Base-by-base conservation (phyloP, 331 rosid genomes). In the Rhamnella rubrinervis region DNA sequence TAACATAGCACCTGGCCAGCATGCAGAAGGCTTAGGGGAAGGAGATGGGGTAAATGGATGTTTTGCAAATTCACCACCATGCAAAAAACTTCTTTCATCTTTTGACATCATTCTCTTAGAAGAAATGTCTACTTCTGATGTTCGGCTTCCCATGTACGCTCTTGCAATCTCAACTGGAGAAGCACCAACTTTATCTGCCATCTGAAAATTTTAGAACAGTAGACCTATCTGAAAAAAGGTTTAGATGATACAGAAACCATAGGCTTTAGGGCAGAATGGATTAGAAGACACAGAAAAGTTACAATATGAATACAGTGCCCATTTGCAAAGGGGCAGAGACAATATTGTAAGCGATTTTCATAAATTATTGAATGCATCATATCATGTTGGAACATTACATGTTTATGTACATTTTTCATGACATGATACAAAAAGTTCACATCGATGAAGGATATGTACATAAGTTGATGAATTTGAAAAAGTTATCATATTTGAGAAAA, bases 91-190 rank as follows among this genome's bases (percentile, higher is more conserved):
- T 66, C 72, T 87, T 68, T 84, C 89, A 68, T 76, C 80, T 61
- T 61, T 62, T 60, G 73, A 82, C 55, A 63, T 56, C 49, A 38
- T 40, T 72, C 60, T 72, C 84, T 78, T 86, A 37, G 83, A 78
- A 80, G 77, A 79, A 68, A 73, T 61, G 66, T 83, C 87, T 58
- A 68, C 77, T 68, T 88, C 97, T 18, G 76, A 82, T 71, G 76
- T 78, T 73, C 84, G 85, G 74, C 82, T 82, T 77, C 77, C 83
- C 97, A 93, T 93, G 78, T 85, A 93, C 73, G 95, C 97, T 81
- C 86, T 85, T 39, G 98, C 98, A 84, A 93, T 85, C n/a, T 88
- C 92, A 47, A 82, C 61, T 53, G 98, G 97, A 59, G 98, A 93
- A 68, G 97, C 89, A 72, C 78, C 84, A 63, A 91, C 71, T 62